Conservation (phyloP, 192 early-diverging fungal genomes). For the Backusella mclennaniae region DNA sequence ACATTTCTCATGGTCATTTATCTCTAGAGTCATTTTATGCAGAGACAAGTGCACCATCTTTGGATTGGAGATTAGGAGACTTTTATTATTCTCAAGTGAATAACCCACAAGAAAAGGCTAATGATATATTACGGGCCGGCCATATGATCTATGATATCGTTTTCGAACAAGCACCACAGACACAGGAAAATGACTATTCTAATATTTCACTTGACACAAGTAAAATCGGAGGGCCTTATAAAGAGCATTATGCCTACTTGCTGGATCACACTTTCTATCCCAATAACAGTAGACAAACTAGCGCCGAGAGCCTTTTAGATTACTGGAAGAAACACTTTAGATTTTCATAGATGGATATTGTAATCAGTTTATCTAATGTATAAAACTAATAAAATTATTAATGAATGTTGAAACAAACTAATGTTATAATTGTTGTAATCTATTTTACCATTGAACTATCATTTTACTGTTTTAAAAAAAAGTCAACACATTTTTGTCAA, state of each 20-base stretch:
- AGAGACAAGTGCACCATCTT: neutral
- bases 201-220: neutral
- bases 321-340: neutral
- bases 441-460: neutral
- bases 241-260: neutral
- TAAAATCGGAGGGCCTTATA: neutral
- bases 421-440: neutral
- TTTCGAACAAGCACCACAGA: neutral
- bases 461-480: no score
- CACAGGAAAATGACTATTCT: neutral
- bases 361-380: neutral
- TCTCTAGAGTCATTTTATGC: neutral
- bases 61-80: constrained; percentile 1
- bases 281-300: neutral
- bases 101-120: neutral
- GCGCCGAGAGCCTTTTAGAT: neutral
- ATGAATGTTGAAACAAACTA: no score
- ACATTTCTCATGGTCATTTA: neutral
- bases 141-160: neutral
- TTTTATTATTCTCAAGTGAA: neutral
- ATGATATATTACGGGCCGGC: neutral
- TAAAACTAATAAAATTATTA: neutral
- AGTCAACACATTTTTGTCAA: no score
- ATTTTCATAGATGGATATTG: neutral
- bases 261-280: neutral